These are phyloP conservation scores for Pythium plurisporium DNA, from an alignment of 352 stramenopile species.

Conservation along the genomic window DNA sequence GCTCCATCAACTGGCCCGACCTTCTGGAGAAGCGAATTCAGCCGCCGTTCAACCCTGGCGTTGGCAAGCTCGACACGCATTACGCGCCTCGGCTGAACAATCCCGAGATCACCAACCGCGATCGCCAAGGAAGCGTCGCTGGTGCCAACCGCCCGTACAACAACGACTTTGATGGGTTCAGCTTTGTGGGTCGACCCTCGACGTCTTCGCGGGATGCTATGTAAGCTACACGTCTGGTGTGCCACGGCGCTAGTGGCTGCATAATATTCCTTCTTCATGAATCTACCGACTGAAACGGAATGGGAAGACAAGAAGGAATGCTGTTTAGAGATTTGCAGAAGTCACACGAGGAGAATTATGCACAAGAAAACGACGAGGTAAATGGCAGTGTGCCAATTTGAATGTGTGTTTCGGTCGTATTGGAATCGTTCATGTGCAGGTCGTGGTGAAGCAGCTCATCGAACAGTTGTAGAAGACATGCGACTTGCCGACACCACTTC, in stretches of 20 bases:
- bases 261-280: neutral
- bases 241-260: neutral
- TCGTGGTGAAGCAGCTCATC: constrained; percentile 47
- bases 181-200: constrained; percentile 85
- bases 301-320: neutral
- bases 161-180: constrained; percentile 90
- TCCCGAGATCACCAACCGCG: constrained; percentile 83
- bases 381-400: constrained; percentile 8
- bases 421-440: constrained; percentile 22
- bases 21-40: constrained; percentile 76
- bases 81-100: constrained; percentile 86
- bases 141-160: constrained; percentile 39
- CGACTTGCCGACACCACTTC: constrained; percentile 23
- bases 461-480: constrained; percentile 62
- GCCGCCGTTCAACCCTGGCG: constrained; percentile 86
- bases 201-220: constrained; percentile 41
- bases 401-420: neutral
- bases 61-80: constrained; percentile 84
- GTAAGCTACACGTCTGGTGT: neutral
- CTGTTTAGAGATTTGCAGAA: constrained; percentile 17
- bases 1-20: constrained; percentile 88
- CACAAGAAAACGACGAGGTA: constrained; percentile 4
- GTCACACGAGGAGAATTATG: neutral
- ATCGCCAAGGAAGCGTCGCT: constrained; percentile 75
- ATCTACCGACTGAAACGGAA: neutral